Percentiles rank a stretch among this genome's conserved stretches.
These are phyloP conservation scores for Moricandia arvensis DNA, from an alignment of 345 rosid species.

Conservation along the genomic window DNA sequence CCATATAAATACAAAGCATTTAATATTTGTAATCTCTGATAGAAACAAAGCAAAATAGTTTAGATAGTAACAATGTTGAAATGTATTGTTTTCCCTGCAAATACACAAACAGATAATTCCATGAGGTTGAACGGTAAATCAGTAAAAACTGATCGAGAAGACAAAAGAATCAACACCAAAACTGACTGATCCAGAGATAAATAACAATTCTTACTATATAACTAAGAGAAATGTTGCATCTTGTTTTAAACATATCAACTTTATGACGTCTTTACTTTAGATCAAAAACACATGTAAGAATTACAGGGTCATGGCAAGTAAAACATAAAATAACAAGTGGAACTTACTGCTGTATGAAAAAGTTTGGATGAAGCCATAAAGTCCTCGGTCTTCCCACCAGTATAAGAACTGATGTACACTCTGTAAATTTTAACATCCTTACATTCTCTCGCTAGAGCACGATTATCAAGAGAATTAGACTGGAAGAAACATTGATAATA, in stretches of 20 bases:
- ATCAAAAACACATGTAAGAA: not conserved
- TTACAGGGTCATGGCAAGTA: not conserved
- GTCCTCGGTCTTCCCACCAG: constrained; percentile 97
- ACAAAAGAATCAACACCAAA: constrained; percentile 2
- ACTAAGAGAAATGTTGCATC: not conserved
- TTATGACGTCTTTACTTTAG: not conserved
- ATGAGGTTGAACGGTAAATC: not conserved
- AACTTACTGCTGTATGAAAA: constrained; percentile 72
- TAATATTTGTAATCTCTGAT: not conserved
- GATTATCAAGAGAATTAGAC: constrained; percentile 99
- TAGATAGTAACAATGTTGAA: not conserved
- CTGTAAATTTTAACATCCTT: constrained; percentile 97
- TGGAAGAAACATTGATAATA: constrained; percentile 34
- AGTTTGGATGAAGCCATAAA: constrained; percentile 94
- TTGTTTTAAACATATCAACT: not conserved
- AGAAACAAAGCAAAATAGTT: not conserved
- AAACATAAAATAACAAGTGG: not conserved
- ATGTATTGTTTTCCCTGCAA: constrained; percentile 59
- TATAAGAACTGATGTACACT: constrained; percentile 97
- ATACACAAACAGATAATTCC: constrained; percentile 14
- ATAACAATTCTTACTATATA: not conserved
- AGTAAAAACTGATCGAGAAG: not conserved
- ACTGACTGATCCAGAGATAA: not conserved
- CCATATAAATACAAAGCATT: constrained; percentile 13
- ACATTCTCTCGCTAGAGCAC: constrained; percentile 97